Percentiles rank a stretch among this genome's conserved stretches.
These are phyloP conservation scores for Sophora flavescens DNA, from an alignment of 306 rosid genomes.

Conservation along the genomic window DNA sequence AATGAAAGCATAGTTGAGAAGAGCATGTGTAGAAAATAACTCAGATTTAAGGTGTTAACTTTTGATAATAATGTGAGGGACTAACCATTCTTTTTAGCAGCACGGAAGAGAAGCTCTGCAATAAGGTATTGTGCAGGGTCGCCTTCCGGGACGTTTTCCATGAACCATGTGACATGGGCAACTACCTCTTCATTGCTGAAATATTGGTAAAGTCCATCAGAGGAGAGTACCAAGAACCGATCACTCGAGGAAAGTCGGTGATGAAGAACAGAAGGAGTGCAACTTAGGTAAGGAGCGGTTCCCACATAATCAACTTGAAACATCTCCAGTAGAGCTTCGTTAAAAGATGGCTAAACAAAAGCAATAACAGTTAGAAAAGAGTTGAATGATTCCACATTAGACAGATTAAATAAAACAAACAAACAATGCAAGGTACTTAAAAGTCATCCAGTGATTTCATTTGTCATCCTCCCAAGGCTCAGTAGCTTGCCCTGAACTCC, in stretches of 20 bases:
- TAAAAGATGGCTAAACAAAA: conserved; percentile 61
- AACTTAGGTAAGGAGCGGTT: conserved; percentile 61
- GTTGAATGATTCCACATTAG: background rate
- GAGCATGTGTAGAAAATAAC: background rate
- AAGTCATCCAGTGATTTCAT: background rate
- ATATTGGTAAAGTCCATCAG: conserved; percentile 74
- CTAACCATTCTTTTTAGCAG: conserved; percentile 72
- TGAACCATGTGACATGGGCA: conserved; percentile 72
- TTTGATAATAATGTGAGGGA: conserved; percentile 4
- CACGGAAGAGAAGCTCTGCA: conserved; percentile 76
- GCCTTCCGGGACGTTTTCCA: conserved; percentile 74
- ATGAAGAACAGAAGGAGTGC: conserved; percentile 62
- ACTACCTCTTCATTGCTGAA: conserved; percentile 78
- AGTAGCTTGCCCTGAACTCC: background rate
- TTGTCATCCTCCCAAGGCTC: background rate
- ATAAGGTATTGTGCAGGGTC: conserved; percentile 83
- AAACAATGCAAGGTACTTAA: background rate
- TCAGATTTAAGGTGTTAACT: background rate
- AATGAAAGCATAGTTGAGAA: background rate
- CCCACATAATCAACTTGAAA: conserved; percentile 68
- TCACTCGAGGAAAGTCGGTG: conserved; percentile 73
- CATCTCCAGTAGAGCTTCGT: conserved; percentile 61
- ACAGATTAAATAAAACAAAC: background rate
- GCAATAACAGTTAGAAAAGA: conserved; percentile 19
- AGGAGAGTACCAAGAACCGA: conserved; percentile 71